Conservation (phyloP, 306 rosid genomes). For the Casuarina glauca region DNA sequence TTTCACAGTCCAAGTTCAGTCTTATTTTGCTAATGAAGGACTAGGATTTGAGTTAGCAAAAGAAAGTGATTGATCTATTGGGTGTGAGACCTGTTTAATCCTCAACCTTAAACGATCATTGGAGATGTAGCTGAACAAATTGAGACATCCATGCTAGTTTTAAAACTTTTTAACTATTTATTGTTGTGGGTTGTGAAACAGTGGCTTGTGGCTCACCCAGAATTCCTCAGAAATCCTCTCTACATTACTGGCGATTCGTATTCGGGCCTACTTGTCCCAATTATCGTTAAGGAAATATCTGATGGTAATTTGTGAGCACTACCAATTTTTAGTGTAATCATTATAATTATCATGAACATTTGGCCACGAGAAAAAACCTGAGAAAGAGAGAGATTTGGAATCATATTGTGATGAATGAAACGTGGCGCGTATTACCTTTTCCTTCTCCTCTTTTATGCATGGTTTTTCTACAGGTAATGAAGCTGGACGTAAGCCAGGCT, state of each 20-base stretch:
- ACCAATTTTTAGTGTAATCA: not conserved
- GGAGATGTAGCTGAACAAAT: not conserved
- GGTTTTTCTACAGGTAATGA: conserved; percentile 5
- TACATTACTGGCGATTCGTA: conserved; percentile 60
- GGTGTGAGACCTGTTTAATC: not conserved
- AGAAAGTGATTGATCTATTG: not conserved
- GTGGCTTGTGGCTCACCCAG: conserved; percentile 58
- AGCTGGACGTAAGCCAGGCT: not conserved
- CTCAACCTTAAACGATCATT: not conserved
- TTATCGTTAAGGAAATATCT: conserved; percentile 35
- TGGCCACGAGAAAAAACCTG: not conserved
- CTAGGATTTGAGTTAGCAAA: no score
- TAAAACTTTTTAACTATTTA: not conserved
- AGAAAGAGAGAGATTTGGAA: not conserved
- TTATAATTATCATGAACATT: not conserved
- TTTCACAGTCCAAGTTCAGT: no score
- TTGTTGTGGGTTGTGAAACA: conserved; percentile 16
- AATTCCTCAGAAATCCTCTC: conserved; percentile 43
- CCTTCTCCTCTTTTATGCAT: not conserved
- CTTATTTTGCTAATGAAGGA: no score
- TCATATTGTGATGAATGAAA: conserved; percentile 2
- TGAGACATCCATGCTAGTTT: not conserved
- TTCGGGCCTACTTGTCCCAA: conserved; percentile 35
- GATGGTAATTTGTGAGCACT: conserved; percentile 36
- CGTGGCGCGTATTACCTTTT: no score